A percentile compares a stretch with the other conserved stretches of the same genome.
Conservation (phyloP, 2,329 filamentous ascomycete species). For the Botryotinia calthae region DNA sequence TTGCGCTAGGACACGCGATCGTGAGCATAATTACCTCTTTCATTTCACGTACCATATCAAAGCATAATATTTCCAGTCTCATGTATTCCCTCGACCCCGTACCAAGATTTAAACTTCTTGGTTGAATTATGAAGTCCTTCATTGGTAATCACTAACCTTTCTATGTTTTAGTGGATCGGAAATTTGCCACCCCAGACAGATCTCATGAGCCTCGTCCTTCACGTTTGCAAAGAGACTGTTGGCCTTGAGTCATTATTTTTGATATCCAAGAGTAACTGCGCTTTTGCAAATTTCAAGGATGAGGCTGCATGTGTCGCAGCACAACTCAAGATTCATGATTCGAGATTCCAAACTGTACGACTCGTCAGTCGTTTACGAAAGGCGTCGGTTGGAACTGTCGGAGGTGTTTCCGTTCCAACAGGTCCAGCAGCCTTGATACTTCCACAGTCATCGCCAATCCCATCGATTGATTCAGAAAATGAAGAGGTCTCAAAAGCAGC, state of each 20-base stretch:
- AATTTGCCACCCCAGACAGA: conserved; percentile 84
- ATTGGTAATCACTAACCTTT: neutral
- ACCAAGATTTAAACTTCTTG: neutral
- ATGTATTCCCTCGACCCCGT: neutral
- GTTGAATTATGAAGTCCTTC: neutral
- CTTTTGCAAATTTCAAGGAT: conserved; percentile 91
- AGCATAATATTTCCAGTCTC: neutral
- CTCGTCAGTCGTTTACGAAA: conserved; percentile 80
- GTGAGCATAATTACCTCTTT: neutral
- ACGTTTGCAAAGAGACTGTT: conserved; percentile 75
- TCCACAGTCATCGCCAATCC: conserved; percentile 28
- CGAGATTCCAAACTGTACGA: conserved; percentile 79
- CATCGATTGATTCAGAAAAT: conserved; percentile 36
- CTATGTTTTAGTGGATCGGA: conserved; percentile 68
- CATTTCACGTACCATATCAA: neutral
- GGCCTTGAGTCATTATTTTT: conserved; percentile 87
- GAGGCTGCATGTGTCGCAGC: conserved; percentile 73
- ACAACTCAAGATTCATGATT: conserved; percentile 84
- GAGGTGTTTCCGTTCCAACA: conserved; percentile 33
- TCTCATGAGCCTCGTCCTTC: conserved; percentile 80
- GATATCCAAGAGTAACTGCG: conserved; percentile 96
- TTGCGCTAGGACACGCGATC: conserved; percentile 70
- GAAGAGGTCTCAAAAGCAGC: conserved; percentile 34
- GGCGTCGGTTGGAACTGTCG: conserved; percentile 44
- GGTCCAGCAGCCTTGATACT: conserved; percentile 36